These are phyloP conservation scores for Thuidium tamariscinum DNA, from an alignment of 225 moss, liverwort and hornwort species.

Conservation along the genomic window DNA sequence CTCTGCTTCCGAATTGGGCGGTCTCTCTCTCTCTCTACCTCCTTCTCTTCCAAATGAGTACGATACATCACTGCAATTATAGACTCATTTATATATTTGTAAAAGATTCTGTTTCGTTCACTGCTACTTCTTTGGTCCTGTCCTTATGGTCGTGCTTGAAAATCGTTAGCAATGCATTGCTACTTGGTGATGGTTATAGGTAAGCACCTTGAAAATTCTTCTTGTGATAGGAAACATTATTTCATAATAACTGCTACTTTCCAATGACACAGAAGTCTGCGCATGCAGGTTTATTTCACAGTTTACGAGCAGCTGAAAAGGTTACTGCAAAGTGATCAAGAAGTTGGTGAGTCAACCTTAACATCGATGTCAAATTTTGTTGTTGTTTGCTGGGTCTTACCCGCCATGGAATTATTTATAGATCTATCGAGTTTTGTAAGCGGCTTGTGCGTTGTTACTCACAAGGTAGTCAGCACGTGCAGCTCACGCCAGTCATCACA, in stretches of 20 bases:
- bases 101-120: not conserved
- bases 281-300: slow-evolving; percentile 78
- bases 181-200: not conserved
- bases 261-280: not conserved
- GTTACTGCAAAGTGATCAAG: slow-evolving; percentile 38
- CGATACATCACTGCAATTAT: slow-evolving; percentile 20
- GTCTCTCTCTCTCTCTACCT: slow-evolving; percentile 39
- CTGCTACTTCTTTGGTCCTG: not conserved
- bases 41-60: slow-evolving; percentile 21
- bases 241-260: not conserved
- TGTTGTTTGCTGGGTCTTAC: not conserved
- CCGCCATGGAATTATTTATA: not conserved
- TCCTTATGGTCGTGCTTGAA: not conserved
- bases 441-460: not conserved
- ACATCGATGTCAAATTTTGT: not conserved
- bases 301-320: slow-evolving; percentile 95
- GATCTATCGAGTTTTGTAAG: not conserved
- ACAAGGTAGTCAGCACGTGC: slow-evolving; percentile 5
- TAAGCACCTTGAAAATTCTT: not conserved
- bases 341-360: slow-evolving; percentile 28
- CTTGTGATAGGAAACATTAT: not conserved
- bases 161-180: not conserved
- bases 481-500: slow-evolving; percentile 43
- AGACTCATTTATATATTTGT: not conserved
- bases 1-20: slow-evolving; percentile 98